These are phyloP conservation scores for Cutaneotrichosporon dermatis DNA, from an alignment of 1,284 basidiomycete species.

Conservation along the genomic window DNA sequence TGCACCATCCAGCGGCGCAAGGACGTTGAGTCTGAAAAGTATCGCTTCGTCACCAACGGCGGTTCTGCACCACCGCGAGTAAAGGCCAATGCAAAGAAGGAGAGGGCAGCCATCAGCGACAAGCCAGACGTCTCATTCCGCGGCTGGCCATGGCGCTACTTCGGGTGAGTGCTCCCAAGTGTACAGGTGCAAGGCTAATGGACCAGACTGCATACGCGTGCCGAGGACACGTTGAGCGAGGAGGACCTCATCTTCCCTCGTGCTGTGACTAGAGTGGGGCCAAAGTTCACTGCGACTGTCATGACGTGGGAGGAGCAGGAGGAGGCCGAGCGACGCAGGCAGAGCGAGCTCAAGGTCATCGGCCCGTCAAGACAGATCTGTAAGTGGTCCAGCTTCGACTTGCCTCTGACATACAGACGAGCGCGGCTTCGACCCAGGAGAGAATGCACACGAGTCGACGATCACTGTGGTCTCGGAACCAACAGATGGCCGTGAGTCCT, in stretches of 20 bases:
- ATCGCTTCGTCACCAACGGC: constrained; percentile 57
- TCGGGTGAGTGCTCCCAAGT: constrained; percentile 62
- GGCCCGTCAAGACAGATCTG: constrained; percentile 31
- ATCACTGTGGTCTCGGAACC: constrained; percentile 31
- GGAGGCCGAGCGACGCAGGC: constrained; percentile 22
- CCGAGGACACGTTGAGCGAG: constrained; percentile 85
- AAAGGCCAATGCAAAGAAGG: constrained; percentile 59
- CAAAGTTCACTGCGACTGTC: constrained; percentile 71
- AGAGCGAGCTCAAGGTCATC: constrained; percentile 19
- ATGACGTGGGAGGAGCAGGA: constrained; percentile 45
- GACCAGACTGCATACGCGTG: constrained; percentile 74
- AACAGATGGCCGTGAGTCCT: constrained; percentile 33
- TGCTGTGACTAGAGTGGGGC: constrained; percentile 77
- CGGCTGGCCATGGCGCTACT: constrained; percentile 92
- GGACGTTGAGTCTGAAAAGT: constrained; percentile 67
- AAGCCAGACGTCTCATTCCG: constrained; percentile 67
- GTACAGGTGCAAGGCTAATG: constrained; percentile 6
- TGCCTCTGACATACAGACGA: constrained; percentile 22
- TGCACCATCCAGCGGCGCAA: constrained; percentile 85
- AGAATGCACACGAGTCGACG: constrained; percentile 37
- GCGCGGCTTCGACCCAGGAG: constrained; percentile 36
- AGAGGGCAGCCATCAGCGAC: constrained; percentile 54
- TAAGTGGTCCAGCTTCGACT: constrained; percentile 9
- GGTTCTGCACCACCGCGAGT: constrained; percentile 49
- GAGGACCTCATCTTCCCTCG: constrained; percentile 94